Evolutionary conservation across 129 eudicot genomes (phyloP).

Genomic region (Logfia minima): DNA sequence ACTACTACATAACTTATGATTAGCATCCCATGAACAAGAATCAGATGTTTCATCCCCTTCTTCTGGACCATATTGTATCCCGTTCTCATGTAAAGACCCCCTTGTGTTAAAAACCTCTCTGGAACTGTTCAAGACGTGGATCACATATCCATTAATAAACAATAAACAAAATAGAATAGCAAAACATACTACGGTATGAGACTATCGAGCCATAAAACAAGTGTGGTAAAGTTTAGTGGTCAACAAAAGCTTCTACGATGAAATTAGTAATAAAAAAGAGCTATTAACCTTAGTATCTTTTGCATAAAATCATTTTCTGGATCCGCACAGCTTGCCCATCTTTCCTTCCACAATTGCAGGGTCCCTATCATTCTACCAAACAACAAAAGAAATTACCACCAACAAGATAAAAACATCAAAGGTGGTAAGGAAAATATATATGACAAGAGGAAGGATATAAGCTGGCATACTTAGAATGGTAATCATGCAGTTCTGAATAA

Average conservation of each 20-base stretch:
- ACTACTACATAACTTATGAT: conserved; percentile 60
- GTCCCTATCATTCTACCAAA: conserved; percentile 67
- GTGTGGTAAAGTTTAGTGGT: neutral
- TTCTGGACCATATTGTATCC: conserved; percentile 45
- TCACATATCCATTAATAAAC: neutral
- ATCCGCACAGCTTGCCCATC: conserved; percentile 57
- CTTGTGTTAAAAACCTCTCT: conserved; percentile 42
- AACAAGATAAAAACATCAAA: conserved; percentile 17
- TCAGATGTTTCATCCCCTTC: conserved; percentile 56
- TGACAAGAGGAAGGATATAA: conserved; percentile 12
- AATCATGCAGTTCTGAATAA: conserved; percentile 59
- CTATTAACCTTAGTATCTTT: conserved; percentile 56
- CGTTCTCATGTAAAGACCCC: conserved; percentile 38
- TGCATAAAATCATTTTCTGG: conserved; percentile 62
- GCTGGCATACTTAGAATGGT: conserved; percentile 70
- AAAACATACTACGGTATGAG: neutral
- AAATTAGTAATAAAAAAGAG: neutral
- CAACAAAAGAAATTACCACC: conserved; percentile 19
- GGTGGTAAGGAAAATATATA: neutral
- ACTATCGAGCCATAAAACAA: neutral
- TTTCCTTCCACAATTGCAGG: conserved; percentile 71
- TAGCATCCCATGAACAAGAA: conserved; percentile 57
- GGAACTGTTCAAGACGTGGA: conserved; percentile 45
- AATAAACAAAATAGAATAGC: neutral
- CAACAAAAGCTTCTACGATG: neutral